Conservation (phyloP, 768 basidiomycete genomes). For the Rossbeevera mucosa region DNA sequence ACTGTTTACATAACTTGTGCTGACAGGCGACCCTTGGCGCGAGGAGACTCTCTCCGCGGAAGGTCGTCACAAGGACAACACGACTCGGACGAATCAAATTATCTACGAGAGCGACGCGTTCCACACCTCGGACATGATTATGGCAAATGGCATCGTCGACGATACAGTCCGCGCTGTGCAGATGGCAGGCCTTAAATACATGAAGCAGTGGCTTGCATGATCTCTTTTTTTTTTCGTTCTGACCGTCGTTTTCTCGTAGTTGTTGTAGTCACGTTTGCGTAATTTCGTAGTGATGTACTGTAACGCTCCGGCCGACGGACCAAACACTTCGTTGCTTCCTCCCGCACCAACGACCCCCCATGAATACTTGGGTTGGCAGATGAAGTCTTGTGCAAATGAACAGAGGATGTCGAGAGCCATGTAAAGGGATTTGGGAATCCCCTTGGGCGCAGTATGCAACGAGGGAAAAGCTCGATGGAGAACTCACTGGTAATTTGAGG, state of each 20-base stretch:
- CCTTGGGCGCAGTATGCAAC: too few species aligned
- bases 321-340: too few species aligned
- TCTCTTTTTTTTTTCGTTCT: background rate
- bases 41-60: constrained; percentile 64
- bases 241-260: background rate
- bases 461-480: too few species aligned
- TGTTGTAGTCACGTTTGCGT: background rate
- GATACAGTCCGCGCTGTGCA: constrained; percentile 53
- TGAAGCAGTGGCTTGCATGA: constrained; percentile 50
- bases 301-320: too few species aligned
- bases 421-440: too few species aligned
- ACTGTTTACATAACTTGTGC: too few species aligned
- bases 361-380: too few species aligned
- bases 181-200: constrained; percentile 43
- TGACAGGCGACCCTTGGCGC: constrained; percentile 69
- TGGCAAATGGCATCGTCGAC: constrained; percentile 41
- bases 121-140: constrained; percentile 60
- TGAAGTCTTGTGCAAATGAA: too few species aligned
- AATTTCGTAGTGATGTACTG: background rate
- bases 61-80: constrained; percentile 42
- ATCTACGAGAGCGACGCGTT: constrained; percentile 59
- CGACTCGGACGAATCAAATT: constrained; percentile 48
- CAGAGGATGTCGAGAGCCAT: too few species aligned
- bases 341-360: too few species aligned
- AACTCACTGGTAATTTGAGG: too few species aligned